Conservation (phyloP, 2,329 filamentous ascomycete species). For the Colletotrichum sp. region DNA sequence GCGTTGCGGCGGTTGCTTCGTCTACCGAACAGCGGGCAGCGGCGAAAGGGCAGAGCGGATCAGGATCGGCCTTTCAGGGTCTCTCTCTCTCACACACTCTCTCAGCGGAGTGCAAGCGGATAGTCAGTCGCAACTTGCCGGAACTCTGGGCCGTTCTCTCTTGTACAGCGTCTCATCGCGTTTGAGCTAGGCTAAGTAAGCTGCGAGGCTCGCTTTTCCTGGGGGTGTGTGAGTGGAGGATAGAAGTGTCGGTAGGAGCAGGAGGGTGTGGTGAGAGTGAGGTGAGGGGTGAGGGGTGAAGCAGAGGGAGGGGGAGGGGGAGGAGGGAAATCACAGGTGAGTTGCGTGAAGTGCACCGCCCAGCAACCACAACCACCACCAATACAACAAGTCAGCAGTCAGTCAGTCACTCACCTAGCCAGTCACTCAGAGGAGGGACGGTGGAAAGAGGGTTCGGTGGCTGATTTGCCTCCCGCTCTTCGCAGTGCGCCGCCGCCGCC, state of each 20-base stretch:
- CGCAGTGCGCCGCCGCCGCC: background rate
- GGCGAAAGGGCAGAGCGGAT: background rate
- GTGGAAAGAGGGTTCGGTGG: slow-evolving; percentile 3
- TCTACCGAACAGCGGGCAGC: background rate
- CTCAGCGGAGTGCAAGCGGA: background rate
- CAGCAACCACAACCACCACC: background rate
- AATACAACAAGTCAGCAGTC: background rate
- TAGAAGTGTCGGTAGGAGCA: background rate
- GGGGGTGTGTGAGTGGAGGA: background rate
- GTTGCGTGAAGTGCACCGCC: background rate
- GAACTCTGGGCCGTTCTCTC: background rate
- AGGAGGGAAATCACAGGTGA: background rate
- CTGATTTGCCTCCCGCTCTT: slow-evolving; percentile 9
- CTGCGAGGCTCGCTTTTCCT: background rate
- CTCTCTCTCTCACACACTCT: background rate
- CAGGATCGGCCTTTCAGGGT: background rate
- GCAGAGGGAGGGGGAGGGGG: background rate
- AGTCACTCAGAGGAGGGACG: background rate
- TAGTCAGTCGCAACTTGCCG: background rate
- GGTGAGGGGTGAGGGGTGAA: background rate
- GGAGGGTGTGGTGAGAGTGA: background rate
- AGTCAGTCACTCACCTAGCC: background rate
- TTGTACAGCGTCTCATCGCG: background rate
- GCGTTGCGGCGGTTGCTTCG: background rate
- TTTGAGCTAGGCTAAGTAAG: background rate